Percentiles rank a stretch among this genome's conserved stretches.
phyloP scores from a whole-genome alignment of 2,329 filamentous ascomycete species.

The Xylariomycetidae sp. region DNA sequence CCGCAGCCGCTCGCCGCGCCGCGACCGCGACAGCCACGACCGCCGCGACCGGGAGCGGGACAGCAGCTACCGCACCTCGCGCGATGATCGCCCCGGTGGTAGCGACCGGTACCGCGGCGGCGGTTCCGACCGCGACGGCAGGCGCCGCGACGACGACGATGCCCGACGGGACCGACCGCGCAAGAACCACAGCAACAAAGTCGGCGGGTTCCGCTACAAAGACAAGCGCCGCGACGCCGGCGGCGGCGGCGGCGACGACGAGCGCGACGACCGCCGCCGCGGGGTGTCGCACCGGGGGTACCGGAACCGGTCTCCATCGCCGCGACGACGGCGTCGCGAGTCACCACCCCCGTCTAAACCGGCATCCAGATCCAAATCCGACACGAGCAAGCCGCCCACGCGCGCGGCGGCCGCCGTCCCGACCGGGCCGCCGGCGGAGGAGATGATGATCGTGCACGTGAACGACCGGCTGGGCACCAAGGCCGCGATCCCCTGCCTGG shows the following conservation, averaged over 20 bases:
- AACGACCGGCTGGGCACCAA: constrained; percentile 98
- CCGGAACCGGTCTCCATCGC: constrained; percentile 34
- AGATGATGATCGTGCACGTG: constrained; percentile 90
- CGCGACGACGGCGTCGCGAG: constrained; percentile 30
- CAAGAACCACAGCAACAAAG: constrained; percentile 28
- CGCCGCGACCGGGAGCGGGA: constrained; percentile 6
- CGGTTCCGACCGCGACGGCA: constrained; percentile 6
- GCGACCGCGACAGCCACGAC: constrained; percentile 6
- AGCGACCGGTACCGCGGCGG: constrained; percentile 6
- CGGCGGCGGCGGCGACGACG: constrained; percentile 39
- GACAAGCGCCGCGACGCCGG: constrained; percentile 45
- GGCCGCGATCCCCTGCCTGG: constrained; percentile 82
- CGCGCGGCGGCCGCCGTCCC: constrained; percentile 24
- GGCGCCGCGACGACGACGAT: background rate
- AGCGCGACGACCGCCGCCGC: constrained; percentile 33
- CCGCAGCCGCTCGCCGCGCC: constrained; percentile 23
- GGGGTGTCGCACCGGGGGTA: constrained; percentile 47
- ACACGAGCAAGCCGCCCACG: constrained; percentile 29
- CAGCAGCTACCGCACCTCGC: too few species aligned
- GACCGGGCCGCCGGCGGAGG: constrained; percentile 41
- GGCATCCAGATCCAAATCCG: constrained; percentile 25
- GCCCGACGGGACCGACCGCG: constrained; percentile 16
- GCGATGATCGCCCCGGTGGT: constrained; percentile 9
- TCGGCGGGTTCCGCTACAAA: constrained; percentile 56
- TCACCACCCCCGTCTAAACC: too few species aligned